phyloP scores from a whole-genome alignment of 2,329 filamentous ascomycete genomes.

The Dothiorella sarmentorum region DNA sequence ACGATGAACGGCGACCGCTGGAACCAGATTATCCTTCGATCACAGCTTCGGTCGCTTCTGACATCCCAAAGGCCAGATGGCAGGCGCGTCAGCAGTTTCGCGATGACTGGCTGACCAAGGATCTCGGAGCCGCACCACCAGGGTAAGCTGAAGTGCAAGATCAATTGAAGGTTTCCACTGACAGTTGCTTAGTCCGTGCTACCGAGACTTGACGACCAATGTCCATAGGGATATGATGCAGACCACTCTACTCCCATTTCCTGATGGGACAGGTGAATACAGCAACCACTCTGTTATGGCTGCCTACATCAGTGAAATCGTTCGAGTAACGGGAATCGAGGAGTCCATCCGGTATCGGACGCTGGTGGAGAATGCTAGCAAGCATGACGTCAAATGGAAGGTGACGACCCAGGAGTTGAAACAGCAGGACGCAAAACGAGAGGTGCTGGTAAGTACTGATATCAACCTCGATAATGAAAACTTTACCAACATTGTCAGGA shows the following conservation, averaged over 20 bases:
- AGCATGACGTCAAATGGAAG: conserved; percentile 49
- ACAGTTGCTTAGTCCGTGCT: conserved; percentile 44
- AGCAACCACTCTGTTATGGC: conserved; percentile 56
- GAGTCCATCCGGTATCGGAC: conserved; percentile 55
- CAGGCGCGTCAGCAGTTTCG: conserved; percentile 4
- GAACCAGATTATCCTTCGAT: conserved; percentile 48
- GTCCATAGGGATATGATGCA: conserved; percentile 51
- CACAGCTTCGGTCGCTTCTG: conserved; percentile 4
- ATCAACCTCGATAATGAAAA: no score
- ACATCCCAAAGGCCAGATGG: conserved; percentile 11
- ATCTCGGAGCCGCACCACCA: conserved; percentile 22
- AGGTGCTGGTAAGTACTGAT: conserved; percentile 30
- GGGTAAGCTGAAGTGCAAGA: background rate
- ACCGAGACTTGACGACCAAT: conserved; percentile 53
- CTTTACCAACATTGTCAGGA: conserved; percentile 25
- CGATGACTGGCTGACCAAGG: conserved; percentile 1
- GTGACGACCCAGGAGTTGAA: conserved; percentile 41
- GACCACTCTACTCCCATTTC: conserved; percentile 53
- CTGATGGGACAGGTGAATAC: conserved; percentile 56
- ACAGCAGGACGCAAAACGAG: conserved; percentile 18
- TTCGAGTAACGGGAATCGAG: conserved; percentile 49
- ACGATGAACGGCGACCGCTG: conserved; percentile 47
- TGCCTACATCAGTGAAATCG: conserved; percentile 60
- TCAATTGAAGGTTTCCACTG: background rate
- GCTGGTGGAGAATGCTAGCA: conserved; percentile 53